A percentile compares a stretch with the other conserved stretches of the same genome.
phyloP scores from a whole-genome alignment of 768 basidiomycete genomes.

The Serendipita indica region DNA sequence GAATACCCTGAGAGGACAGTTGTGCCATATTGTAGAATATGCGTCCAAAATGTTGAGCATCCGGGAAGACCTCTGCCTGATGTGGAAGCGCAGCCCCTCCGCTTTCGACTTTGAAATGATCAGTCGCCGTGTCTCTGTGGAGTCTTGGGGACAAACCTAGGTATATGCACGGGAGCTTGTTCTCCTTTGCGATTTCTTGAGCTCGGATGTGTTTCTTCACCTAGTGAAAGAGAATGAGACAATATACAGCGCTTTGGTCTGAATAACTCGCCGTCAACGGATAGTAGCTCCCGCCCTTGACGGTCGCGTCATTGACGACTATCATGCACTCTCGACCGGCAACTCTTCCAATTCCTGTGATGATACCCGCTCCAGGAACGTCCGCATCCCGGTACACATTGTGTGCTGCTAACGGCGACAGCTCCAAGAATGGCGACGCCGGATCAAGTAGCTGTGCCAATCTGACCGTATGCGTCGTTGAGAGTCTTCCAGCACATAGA shows the following conservation, averaged over 20 bases:
- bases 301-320: conserved; percentile 88
- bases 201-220: conserved; percentile 94
- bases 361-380: conserved; percentile 83
- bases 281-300: conserved; percentile 87
- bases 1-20: conserved; percentile 83
- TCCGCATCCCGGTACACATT: conserved; percentile 57
- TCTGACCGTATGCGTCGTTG: conserved; percentile 27
- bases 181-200: conserved; percentile 87
- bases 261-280: conserved; percentile 49
- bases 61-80: conserved; percentile 89
- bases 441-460: conserved; percentile 66
- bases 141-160: no score
- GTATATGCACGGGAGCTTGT: conserved; percentile 81
- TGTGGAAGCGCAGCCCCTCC: conserved; percentile 86
- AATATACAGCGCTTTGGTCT: neutral
- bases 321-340: conserved; percentile 74
- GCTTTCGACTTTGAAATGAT: conserved; percentile 53
- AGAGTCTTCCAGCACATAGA: neutral
- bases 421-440: conserved; percentile 76
- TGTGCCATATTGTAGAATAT: conserved; percentile 98
- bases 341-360: conserved; percentile 72
- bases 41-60: conserved; percentile 88
- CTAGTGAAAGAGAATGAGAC: conserved; percentile 20
- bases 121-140: no score
- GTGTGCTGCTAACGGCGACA: conserved; percentile 74